These are phyloP conservation scores for Termitomyces sp. DNA, from an alignment of 1,284 basidiomycete genomes.

Conservation along the genomic window DNA sequence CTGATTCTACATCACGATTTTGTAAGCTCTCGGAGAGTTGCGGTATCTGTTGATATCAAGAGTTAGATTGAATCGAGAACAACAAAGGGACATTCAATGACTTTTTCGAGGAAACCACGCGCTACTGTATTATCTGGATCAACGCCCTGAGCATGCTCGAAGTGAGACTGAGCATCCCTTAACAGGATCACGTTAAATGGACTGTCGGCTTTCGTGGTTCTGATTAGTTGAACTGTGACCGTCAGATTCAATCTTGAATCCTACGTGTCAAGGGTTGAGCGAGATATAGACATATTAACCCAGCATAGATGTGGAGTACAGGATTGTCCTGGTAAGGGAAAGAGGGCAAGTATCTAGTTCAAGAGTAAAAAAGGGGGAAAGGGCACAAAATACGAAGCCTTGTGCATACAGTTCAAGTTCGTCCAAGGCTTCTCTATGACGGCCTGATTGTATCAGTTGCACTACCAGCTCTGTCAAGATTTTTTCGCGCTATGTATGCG, in stretches of 20 bases:
- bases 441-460: constrained; percentile 52
- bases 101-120: constrained; percentile 48
- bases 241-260: background rate
- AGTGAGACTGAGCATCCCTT: constrained; percentile 56
- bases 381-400: background rate
- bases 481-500: constrained; percentile 52
- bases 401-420: constrained; percentile 75
- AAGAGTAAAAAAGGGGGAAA: background rate
- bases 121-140: constrained; percentile 57
- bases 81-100: constrained; percentile 20
- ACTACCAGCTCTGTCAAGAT: constrained; percentile 75
- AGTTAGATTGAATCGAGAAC: background rate
- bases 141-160: constrained; percentile 55
- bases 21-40: constrained; percentile 3
- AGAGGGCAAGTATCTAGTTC: constrained; percentile 70
- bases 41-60: constrained; percentile 4
- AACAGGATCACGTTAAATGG: constrained; percentile 35
- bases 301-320: constrained; percentile 77
- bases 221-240: background rate
- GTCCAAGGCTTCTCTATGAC: constrained; percentile 68
- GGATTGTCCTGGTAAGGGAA: constrained; percentile 83
- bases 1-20: constrained; percentile 29
- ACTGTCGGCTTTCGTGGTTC: constrained; percentile 4
- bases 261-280: constrained; percentile 34
- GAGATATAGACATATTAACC: constrained; percentile 62